Base-by-base conservation (phyloP, 345 rosid genomes). In the Balakata baccata region DNA sequence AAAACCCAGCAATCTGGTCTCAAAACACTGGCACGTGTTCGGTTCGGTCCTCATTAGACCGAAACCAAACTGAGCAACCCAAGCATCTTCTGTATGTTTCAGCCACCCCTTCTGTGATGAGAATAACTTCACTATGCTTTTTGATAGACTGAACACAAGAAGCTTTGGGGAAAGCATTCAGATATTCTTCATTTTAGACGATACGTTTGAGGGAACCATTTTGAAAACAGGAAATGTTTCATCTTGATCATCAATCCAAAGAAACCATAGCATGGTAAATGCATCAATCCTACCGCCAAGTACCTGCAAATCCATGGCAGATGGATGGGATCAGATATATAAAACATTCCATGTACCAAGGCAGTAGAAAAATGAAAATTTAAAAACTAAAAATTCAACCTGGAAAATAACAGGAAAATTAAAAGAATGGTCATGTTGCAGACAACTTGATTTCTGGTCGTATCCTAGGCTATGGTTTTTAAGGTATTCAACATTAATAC, bases 241-340 rank as follows among this genome's bases (percentile, higher is more conserved):
- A 74, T 56, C 70, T 67, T 84, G 68, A 83, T 74, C 7, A 85
- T 46, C 53, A 88, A 20, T 22, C 77, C 82, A 77, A 83, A 92
- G 54, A 83, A 2, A 59, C 82, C 86, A 45, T 86, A 88, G 73
- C 90, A 87, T 59, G 91, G 92, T 51, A 85, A n/a, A 69, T 88
- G 92, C 83, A 86, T 73, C 34, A 84, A 72, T 11, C 84, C 92
- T 70, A 87, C 64, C 54, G 80, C 41, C 71, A 84, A 66, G 77
- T 88, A 87, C 92, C 92, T 86, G 85, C 66, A 81, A 46, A 66
- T 50, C 70, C 70, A 37, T n/a, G 56, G 38, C 14, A 29, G 25
- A 51, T 68, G 45, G 11, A 12, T 50, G 16, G 5, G 57, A 52
- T 20, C 51, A 50, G 18, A 43, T 29, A 64, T 43, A n/a, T 22